phyloP scores from a whole-genome alignment of 2,329 filamentous ascomycete genomes.

The Aspergillus glaucus region DNA sequence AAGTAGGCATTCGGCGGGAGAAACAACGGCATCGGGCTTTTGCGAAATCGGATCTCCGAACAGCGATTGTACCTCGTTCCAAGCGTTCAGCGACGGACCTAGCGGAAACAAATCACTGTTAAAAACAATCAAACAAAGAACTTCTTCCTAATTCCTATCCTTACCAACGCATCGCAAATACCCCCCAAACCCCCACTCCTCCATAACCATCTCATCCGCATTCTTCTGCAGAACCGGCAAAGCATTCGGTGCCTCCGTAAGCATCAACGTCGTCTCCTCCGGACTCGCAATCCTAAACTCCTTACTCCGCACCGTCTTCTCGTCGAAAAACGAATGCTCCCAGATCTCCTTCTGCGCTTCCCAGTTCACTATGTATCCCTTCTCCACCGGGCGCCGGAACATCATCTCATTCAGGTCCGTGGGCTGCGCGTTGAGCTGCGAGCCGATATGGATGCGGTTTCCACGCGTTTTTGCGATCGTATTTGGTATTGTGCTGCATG shows the following conservation, averaged over 20 bases:
- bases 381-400: slow-evolving; percentile 85
- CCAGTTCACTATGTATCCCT: slow-evolving; percentile 94
- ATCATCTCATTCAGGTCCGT: slow-evolving; percentile 83
- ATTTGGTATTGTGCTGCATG: slow-evolving; percentile 73
- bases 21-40: slow-evolving; percentile 35
- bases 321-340: slow-evolving; percentile 79
- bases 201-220: slow-evolving; percentile 94
- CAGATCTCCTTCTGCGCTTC: slow-evolving; percentile 92
- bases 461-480: slow-evolving; percentile 79
- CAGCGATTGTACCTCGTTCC: slow-evolving; percentile 66
- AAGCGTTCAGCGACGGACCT: slow-evolving; percentile 74
- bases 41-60: slow-evolving; percentile 53
- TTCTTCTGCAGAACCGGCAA: slow-evolving; percentile 76
- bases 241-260: slow-evolving; percentile 80
- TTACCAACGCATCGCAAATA: slow-evolving; percentile 70
- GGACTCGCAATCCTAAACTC: slow-evolving; percentile 51
- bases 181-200: slow-evolving; percentile 88
- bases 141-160: slow-evolving; percentile 24
- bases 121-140: background rate
- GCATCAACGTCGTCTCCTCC: slow-evolving; percentile 70
- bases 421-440: slow-evolving; percentile 65
- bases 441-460: slow-evolving; percentile 70
- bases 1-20: slow-evolving; percentile 72
- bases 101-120: background rate
- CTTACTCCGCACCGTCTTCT: slow-evolving; percentile 53